These are phyloP conservation scores for Heliosperma pusillum DNA, from an alignment of 148 eudicot species.

Conservation along the genomic window DNA sequence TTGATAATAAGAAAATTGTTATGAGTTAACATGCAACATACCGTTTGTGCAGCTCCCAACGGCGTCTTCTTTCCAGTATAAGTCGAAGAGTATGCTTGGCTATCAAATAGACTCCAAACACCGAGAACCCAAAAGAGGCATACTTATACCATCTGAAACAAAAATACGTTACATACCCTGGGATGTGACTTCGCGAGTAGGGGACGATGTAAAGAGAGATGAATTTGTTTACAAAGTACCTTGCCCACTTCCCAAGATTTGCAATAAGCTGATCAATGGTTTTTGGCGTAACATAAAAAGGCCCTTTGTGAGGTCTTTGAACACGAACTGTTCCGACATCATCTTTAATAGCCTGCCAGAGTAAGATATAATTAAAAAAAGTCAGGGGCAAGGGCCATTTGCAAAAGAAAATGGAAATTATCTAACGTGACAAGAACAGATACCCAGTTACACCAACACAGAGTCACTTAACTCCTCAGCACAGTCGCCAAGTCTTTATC, in stretches of 20 bases:
- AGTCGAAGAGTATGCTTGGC: constrained; percentile 73
- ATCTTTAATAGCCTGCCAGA: constrained; percentile 64
- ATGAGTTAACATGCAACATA: constrained; percentile 25
- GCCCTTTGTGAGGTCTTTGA: constrained; percentile 89
- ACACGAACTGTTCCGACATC: constrained; percentile 82
- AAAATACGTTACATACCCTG: constrained; percentile 4
- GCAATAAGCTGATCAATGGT: constrained; percentile 88
- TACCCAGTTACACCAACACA: background rate
- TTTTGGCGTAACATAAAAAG: constrained; percentile 83
- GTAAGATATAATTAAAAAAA: constrained; percentile 1
- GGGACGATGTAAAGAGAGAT: background rate
- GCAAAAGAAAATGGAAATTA: background rate
- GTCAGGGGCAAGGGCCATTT: background rate
- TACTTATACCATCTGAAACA: constrained; percentile 76
- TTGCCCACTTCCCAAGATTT: constrained; percentile 94
- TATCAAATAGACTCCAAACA: constrained; percentile 70
- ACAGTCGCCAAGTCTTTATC: background rate
- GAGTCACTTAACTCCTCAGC: background rate
- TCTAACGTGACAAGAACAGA: background rate
- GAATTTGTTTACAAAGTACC: constrained; percentile 35
- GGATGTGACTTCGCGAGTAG: constrained; percentile 1
- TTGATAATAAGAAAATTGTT: background rate
- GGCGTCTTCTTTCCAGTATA: constrained; percentile 83
- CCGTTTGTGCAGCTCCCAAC: constrained; percentile 85
- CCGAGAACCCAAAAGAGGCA: constrained; percentile 78